Conservation (phyloP, 768 basidiomycete genomes). For the Coprinellus micaceus region DNA sequence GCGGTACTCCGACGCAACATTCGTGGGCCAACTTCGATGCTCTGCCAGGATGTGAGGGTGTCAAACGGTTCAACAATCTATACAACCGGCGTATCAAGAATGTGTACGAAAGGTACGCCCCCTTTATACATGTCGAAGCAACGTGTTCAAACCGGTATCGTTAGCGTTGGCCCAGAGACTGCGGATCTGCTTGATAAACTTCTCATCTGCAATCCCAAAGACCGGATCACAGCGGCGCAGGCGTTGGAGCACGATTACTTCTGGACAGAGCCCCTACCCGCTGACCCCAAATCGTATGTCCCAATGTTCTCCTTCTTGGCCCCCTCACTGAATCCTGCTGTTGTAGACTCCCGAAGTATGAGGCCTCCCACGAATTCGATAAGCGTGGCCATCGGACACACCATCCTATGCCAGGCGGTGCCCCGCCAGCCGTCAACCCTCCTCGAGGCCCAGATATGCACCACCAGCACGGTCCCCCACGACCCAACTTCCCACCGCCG, state of each 20-base stretch:
- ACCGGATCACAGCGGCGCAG: slow-evolving; percentile 78
- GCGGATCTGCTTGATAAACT: slow-evolving; percentile 81
- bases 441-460: not conserved
- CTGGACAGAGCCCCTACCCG: slow-evolving; percentile 86
- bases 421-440: slow-evolving; percentile 20
- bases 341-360: slow-evolving; percentile 68
- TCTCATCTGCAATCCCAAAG: slow-evolving; percentile 76
- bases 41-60: slow-evolving; percentile 76
- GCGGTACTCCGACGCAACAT: slow-evolving; percentile 82
- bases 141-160: slow-evolving; percentile 4
- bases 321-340: slow-evolving; percentile 2
- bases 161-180: slow-evolving; percentile 68
- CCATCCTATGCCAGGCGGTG: slow-evolving; percentile 28
- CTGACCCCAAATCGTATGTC: slow-evolving; percentile 74
- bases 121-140: not conserved
- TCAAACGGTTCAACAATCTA: slow-evolving; percentile 53
- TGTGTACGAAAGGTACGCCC: slow-evolving; percentile 57
- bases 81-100: slow-evolving; percentile 53
- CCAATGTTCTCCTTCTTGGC: not conserved
- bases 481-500: not conserved
- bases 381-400: slow-evolving; percentile 59
- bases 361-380: slow-evolving; percentile 82
- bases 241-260: slow-evolving; percentile 94
- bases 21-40: slow-evolving; percentile 76
- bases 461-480: not conserved